A percentile compares a stretch with the other conserved stretches of the same genome.
phyloP scores from a whole-genome alignment of 306 rosid species.

The Pterocarpus santalinus region DNA sequence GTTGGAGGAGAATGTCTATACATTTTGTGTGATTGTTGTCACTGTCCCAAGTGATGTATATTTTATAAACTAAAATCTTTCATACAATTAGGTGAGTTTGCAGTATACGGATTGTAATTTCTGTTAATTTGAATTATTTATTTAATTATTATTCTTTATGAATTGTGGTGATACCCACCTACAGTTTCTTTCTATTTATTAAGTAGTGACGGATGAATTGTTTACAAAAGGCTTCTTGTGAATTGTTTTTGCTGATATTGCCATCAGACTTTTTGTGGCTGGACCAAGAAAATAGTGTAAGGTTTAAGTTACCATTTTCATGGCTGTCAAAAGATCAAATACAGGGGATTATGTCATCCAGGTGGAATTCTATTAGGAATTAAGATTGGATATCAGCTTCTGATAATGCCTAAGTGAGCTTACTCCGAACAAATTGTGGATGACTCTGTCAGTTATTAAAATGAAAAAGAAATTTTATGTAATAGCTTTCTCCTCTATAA shows the following conservation, averaged over 20 bases:
- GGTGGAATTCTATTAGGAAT: slow-evolving; percentile 9
- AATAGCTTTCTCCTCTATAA: slow-evolving; percentile 11
- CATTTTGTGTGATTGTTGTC: slow-evolving; percentile 41
- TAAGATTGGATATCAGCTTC: slow-evolving; percentile 26
- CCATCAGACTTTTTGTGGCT: not conserved
- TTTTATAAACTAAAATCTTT: slow-evolving; percentile 40
- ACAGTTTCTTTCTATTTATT: slow-evolving; percentile 6
- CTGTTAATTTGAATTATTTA: slow-evolving; percentile 22
- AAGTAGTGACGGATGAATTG: not conserved
- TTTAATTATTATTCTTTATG: slow-evolving; percentile 36
- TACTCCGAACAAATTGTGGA: slow-evolving; percentile 7
- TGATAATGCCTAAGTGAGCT: slow-evolving; percentile 5
- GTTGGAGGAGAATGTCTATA: not conserved
- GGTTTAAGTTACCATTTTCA: slow-evolving; percentile 3
- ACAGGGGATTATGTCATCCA: slow-evolving; percentile 1
- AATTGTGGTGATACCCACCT: slow-evolving; percentile 16
- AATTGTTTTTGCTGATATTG: not conserved
- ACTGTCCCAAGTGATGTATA: slow-evolving; percentile 45
- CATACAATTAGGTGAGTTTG: slow-evolving; percentile 25
- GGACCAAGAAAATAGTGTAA: slow-evolving; percentile 11
- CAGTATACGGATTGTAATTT: slow-evolving; percentile 38
- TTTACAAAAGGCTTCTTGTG: slow-evolving; percentile 36
- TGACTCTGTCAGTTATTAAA: not conserved
- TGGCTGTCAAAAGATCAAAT: slow-evolving; percentile 29
- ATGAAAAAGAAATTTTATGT: slow-evolving; percentile 11